Evolutionary conservation across 2,329 filamentous ascomycete genomes (phyloP).

Genomic region (Macrophomina tecta): DNA sequence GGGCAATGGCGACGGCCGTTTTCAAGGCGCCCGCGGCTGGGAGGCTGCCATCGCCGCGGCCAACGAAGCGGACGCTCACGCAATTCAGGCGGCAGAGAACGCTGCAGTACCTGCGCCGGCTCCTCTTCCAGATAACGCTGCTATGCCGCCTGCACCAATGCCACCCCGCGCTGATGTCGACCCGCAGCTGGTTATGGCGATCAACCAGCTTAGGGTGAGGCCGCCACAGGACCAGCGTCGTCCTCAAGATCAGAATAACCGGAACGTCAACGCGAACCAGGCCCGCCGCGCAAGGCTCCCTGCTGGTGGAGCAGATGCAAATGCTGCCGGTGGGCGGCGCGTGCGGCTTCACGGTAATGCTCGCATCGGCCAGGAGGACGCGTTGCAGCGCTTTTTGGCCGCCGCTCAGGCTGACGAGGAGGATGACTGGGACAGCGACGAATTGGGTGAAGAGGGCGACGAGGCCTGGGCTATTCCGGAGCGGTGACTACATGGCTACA

Average conservation of each 20-base stretch:
- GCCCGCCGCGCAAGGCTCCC: background rate
- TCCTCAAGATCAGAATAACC: background rate
- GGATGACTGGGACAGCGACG: slow-evolving; percentile 66
- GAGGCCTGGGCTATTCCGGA: slow-evolving; percentile 31
- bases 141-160: slow-evolving; percentile 5
- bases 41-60: slow-evolving; percentile 49
- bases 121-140: background rate
- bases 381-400: slow-evolving; percentile 59
- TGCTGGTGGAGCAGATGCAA: background rate
- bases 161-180: slow-evolving; percentile 1
- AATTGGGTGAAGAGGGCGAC: slow-evolving; percentile 50
- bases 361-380: slow-evolving; percentile 24
- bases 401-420: slow-evolving; percentile 60
- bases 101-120: slow-evolving; percentile 29
- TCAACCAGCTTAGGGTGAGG: slow-evolving; percentile 14
- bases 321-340: background rate
- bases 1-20: slow-evolving; percentile 61
- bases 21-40: slow-evolving; percentile 50
- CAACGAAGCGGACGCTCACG: slow-evolving; percentile 37
- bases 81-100: slow-evolving; percentile 38
- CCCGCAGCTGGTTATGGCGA: background rate
- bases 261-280: background rate
- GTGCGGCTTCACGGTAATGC: slow-evolving; percentile 1
- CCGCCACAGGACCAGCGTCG: background rate
- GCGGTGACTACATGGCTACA: slow-evolving; percentile 21